These are phyloP conservation scores for Albugo candida DNA, from an alignment of 352 stramenopile species.

Conservation along the genomic window DNA sequence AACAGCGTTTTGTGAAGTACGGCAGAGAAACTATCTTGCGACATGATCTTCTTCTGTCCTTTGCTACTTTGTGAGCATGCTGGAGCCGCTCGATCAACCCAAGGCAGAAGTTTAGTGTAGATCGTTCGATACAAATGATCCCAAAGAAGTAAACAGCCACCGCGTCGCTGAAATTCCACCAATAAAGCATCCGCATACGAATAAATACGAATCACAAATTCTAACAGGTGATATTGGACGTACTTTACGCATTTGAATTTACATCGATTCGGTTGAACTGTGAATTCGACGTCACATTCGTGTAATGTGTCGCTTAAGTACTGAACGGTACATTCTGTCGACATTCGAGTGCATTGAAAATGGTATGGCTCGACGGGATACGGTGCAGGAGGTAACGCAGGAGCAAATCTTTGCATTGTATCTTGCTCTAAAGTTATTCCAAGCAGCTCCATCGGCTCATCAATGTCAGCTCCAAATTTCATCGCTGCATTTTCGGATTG, in stretches of 20 bases:
- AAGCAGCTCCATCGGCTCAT: no score
- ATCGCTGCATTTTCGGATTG: no score
- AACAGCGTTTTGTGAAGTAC: slow-evolving; percentile 4
- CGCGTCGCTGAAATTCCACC: slow-evolving; percentile 58
- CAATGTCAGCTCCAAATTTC: no score
- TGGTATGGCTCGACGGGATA: slow-evolving; percentile 72
- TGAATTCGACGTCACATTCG: slow-evolving; percentile 42
- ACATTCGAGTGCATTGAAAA: slow-evolving; percentile 29
- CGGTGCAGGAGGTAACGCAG: slow-evolving; percentile 27
- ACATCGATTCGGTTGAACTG: slow-evolving; percentile 49
- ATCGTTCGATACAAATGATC: slow-evolving; percentile 61
- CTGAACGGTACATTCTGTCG: slow-evolving; percentile 16
- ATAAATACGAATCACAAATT: slow-evolving; percentile 62
- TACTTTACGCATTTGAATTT: slow-evolving; percentile 80
- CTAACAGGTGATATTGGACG: slow-evolving; percentile 63
- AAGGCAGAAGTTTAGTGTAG: slow-evolving; percentile 28
- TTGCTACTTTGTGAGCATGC: slow-evolving; percentile 46
- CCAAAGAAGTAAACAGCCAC: slow-evolving; percentile 54
- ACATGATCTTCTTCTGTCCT: slow-evolving; percentile 29
- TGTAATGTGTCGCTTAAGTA: slow-evolving; percentile 28
- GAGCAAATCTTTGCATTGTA: slow-evolving; percentile 10
- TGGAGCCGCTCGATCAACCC: slow-evolving; percentile 23
- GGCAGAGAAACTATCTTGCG: background rate
- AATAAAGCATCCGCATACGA: slow-evolving; percentile 17
- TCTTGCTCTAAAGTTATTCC: background rate